Evolutionary conservation across 306 rosid genomes (phyloP), one percentile per base, ranked within the genome.

Genomic region (Herpetospermum pedunculosum): DNA sequence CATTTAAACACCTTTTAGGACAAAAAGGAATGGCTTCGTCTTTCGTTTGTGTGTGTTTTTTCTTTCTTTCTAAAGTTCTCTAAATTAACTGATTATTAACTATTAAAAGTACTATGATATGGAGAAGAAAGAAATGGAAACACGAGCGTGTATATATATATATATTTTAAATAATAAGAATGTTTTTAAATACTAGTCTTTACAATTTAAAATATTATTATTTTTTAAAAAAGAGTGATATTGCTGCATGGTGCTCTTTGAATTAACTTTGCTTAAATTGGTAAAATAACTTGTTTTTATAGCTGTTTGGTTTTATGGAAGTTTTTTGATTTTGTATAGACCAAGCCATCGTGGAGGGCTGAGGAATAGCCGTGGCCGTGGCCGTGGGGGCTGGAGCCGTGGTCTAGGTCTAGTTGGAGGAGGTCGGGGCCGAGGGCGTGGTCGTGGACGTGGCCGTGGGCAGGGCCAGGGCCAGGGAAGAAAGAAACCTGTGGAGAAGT

Each of bases 401-500:
- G 75, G 83, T 1, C 1, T 32, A 0, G 80, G 77, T 14, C 41
- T 62, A 0, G 59, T 76, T 1, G n/a, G 88, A 2, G 86, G 2
- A 53, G 83, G 8, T n/a, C n/a, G n/a, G n/a, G n/a, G n/a, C 83
- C 72, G 0, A 2, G 55, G 72, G 0, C 21, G 58, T 0, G 49
- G 91, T 0, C 37, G 88, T 0, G 79, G 84, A 0, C 57, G 77
- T 1, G 82, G 78, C 0, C 72, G 81, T 2, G 70, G 81, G 2
- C 70, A 82, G 0, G 88, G 89, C 0, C 83, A 87, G 0, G 94
- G 91, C 0, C 87, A 82, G 37, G 96, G 86, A 69, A 87, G 78
- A 77, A 91, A 82, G 84, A 89, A 77, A 35, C 41, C 77, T 0
- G 82, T 87, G 44, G 97, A 91, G 43, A 89, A 85, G 88, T 94